A percentile compares a stretch with the other conserved stretches of the same genome.
Evolutionary conservation across 768 basidiomycete genomes (phyloP).

Genomic region (Leccinum longicurvipes): DNA sequence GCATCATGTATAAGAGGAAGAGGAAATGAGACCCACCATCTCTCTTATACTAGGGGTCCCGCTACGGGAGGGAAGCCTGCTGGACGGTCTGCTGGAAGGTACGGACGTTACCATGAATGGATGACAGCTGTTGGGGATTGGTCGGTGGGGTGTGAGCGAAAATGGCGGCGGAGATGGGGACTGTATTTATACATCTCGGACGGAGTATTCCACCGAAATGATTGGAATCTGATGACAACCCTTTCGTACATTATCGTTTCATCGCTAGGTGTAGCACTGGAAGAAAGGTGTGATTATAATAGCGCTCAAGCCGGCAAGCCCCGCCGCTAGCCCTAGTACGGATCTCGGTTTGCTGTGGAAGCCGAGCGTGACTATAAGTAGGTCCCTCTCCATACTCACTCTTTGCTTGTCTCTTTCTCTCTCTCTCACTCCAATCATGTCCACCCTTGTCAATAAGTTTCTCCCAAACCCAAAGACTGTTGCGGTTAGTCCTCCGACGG

Average conservation of each 20-base stretch:
- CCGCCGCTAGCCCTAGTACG: too few species aligned
- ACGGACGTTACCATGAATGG: slow-evolving; percentile 21
- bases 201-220: neutral
- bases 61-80: slow-evolving; percentile 35
- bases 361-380: slow-evolving; percentile 2
- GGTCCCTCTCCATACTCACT: neutral
- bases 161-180: slow-evolving; percentile 7
- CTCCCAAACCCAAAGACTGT: slow-evolving; percentile 64
- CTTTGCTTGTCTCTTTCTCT: neutral
- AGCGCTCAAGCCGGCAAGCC: slow-evolving; percentile 3
- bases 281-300: neutral
- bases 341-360: neutral
- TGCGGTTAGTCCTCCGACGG: slow-evolving; percentile 56
- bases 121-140: slow-evolving; percentile 6
- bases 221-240: too few species aligned
- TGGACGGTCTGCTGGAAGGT: slow-evolving; percentile 24
- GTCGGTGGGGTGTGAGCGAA: slow-evolving; percentile 13
- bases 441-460: slow-evolving; percentile 25
- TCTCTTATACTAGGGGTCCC: slow-evolving; percentile 42
- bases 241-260: too few species aligned
- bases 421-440: slow-evolving; percentile 15
- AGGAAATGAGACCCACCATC: slow-evolving; percentile 32
- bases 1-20: slow-evolving; percentile 15
- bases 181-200: slow-evolving; percentile 21
- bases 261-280: too few species aligned